These are phyloP conservation scores for Cyberlindnera euphorbiae DNA, from an alignment of 805 yeast species.

Conservation along the genomic window DNA sequence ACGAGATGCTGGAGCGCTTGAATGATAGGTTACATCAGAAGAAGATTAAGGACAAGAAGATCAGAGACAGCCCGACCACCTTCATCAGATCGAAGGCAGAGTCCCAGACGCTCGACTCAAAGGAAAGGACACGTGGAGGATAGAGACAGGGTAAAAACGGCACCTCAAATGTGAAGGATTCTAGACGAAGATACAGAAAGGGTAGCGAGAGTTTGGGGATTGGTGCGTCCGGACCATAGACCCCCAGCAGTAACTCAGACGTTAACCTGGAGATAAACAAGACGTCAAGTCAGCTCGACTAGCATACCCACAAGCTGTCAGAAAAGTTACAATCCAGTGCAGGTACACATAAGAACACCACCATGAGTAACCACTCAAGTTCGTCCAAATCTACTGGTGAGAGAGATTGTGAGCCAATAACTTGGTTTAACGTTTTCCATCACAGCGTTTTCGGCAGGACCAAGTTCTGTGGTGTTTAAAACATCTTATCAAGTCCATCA, in stretches of 20 bases:
- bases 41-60: conserved; percentile 14
- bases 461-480: conserved; percentile 25
- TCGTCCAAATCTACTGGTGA: too few relatives aligned
- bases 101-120: background rate
- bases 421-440: conserved; percentile 49
- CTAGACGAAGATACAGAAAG: too few relatives aligned
- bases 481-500: background rate
- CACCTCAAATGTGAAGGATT: too few relatives aligned
- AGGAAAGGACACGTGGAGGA: too few relatives aligned
- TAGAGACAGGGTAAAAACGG: too few relatives aligned
- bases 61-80: conserved; percentile 5
- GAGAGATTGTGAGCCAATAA: conserved; percentile 45
- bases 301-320: too few relatives aligned
- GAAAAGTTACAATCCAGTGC: conserved; percentile 6
- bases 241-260: background rate
- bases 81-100: conserved; percentile 10
- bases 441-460: conserved; percentile 46
- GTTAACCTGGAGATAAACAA: too few relatives aligned
- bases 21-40: conserved; percentile 18
- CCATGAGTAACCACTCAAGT: background rate
- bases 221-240: too few relatives aligned
- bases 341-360: conserved; percentile 1
- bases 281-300: background rate
- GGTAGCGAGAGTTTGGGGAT: too few relatives aligned
- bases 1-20: conserved; percentile 14